Conservation (phyloP, 768 basidiomycete genomes). For the Pleurotus ostreatus region DNA sequence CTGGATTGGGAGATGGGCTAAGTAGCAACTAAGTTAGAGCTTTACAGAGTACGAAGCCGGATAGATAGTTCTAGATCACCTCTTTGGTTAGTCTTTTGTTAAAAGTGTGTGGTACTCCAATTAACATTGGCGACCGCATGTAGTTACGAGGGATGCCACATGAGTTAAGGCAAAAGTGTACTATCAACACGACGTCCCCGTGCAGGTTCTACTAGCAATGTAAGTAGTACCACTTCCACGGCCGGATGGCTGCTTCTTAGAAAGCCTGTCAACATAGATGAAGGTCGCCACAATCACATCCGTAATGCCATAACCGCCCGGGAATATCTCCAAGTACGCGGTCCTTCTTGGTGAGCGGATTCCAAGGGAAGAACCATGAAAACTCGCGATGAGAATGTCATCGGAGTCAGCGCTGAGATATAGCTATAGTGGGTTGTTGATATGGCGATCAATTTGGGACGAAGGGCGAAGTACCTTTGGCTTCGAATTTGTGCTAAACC, state of each 20-base stretch:
- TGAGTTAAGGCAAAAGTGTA: too few relatives aligned
- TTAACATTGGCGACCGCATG: too few relatives aligned
- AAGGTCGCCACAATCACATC: constrained; percentile 25
- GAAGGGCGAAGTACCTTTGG: neutral
- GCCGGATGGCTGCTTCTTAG: constrained; percentile 13
- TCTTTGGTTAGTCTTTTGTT: too few relatives aligned
- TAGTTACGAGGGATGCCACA: too few relatives aligned
- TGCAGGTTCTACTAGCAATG: too few relatives aligned
- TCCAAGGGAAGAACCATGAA: constrained; percentile 12
- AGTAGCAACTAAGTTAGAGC: too few relatives aligned
- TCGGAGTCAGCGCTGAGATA: constrained; percentile 14
- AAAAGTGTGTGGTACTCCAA: too few relatives aligned
- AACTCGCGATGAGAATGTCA: constrained; percentile 16
- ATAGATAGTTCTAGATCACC: too few relatives aligned
- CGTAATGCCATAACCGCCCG: constrained; percentile 20
- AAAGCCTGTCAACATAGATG: constrained; percentile 22
- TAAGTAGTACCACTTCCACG: too few relatives aligned
- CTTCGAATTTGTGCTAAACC: neutral
- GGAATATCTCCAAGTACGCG: constrained; percentile 18
- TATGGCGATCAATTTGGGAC: neutral
- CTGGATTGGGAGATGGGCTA: too few relatives aligned
- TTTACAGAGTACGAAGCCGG: too few relatives aligned
- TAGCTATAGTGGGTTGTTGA: constrained; percentile 9
- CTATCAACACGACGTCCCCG: too few relatives aligned
- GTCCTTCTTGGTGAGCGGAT: constrained; percentile 10